Percentiles rank a stretch among this genome's conserved stretches.
Conservation (phyloP, 768 basidiomycete species). For the Suillus variegatus region DNA sequence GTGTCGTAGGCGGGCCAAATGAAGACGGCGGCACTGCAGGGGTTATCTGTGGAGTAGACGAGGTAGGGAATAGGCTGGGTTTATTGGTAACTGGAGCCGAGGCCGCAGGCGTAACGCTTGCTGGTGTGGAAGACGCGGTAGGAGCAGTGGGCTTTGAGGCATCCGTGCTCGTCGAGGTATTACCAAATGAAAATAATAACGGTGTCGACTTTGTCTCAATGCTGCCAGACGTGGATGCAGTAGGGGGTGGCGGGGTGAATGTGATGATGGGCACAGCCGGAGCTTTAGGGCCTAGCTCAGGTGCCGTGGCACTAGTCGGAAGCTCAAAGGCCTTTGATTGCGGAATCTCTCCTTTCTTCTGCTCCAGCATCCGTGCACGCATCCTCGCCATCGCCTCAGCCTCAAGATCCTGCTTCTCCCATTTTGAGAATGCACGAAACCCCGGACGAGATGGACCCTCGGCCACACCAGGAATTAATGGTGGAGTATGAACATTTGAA, state of each 20-base stretch:
- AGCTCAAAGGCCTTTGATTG: conserved; percentile 38
- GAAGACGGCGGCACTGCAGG: conserved; percentile 17
- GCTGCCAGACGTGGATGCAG: conserved; percentile 5
- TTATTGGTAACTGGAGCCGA: conserved; percentile 13
- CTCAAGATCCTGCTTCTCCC: conserved; percentile 86
- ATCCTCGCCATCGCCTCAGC: conserved; percentile 77
- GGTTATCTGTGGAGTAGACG: conserved; percentile 12
- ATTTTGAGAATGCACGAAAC: conserved; percentile 64
- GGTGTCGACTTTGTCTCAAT: conserved; percentile 18
- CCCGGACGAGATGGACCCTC: conserved; percentile 56
- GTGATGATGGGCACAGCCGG: conserved; percentile 30
- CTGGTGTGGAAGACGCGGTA: conserved; percentile 16
- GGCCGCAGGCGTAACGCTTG: conserved; percentile 19
- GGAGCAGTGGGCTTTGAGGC: conserved; percentile 10
- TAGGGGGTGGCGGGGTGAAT: conserved; percentile 24
- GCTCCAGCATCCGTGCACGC: conserved; percentile 51
- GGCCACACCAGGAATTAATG: conserved; percentile 33
- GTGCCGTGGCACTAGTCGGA: conserved; percentile 24
- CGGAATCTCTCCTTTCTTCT: conserved; percentile 39
- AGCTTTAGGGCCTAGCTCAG: conserved; percentile 23
- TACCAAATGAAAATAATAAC: conserved; percentile 19
- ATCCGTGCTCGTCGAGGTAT: conserved; percentile 9
- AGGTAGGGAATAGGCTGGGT: conserved; percentile 10
- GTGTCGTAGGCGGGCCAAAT: conserved; percentile 19
- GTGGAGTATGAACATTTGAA: conserved; percentile 29